A percentile compares a stretch with the other conserved stretches of the same genome.
These are phyloP conservation scores for Colletotrichum musicola DNA, from an alignment of 2,329 filamentous ascomycete genomes.

Conservation along the genomic window DNA sequence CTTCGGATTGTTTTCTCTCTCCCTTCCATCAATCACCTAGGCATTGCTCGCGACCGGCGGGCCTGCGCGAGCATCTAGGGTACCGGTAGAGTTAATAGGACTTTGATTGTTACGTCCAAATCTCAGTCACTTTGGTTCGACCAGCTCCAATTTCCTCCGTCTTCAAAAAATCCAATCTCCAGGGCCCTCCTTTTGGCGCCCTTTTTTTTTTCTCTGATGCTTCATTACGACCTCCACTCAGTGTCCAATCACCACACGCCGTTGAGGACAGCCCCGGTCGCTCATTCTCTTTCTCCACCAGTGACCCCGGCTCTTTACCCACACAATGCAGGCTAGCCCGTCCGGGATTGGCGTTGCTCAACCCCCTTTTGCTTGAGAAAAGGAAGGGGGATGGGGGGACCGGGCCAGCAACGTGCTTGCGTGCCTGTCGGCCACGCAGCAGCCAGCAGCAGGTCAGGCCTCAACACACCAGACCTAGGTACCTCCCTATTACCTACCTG, in stretches of 20 bases:
- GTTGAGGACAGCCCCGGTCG: slow-evolving; percentile 15
- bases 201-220: slow-evolving; percentile 34
- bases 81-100: no score
- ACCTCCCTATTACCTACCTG: neutral
- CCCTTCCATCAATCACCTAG: no score
- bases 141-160: slow-evolving; percentile 13
- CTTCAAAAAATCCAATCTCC: slow-evolving; percentile 34
- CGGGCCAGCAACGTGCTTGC: slow-evolving; percentile 27
- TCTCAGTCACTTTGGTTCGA: neutral
- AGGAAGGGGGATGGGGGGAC: neutral
- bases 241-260: slow-evolving; percentile 7
- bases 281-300: slow-evolving; percentile 35
- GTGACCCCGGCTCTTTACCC: slow-evolving; percentile 21
- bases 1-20: no score
- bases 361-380: slow-evolving; percentile 33
- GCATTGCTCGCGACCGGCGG: no score
- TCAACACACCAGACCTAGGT: slow-evolving; percentile 1
- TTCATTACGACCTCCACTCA: slow-evolving; percentile 34
- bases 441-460: slow-evolving; percentile 19
- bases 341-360: slow-evolving; percentile 20
- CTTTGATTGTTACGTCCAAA: neutral
- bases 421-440: slow-evolving; percentile 10
- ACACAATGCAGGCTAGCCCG: slow-evolving; percentile 18
- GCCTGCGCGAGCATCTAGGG: no score
- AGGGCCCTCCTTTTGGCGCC: slow-evolving; percentile 35